Conservation (phyloP, 2,329 filamentous ascomycete genomes). For the Nemania sp. region DNA sequence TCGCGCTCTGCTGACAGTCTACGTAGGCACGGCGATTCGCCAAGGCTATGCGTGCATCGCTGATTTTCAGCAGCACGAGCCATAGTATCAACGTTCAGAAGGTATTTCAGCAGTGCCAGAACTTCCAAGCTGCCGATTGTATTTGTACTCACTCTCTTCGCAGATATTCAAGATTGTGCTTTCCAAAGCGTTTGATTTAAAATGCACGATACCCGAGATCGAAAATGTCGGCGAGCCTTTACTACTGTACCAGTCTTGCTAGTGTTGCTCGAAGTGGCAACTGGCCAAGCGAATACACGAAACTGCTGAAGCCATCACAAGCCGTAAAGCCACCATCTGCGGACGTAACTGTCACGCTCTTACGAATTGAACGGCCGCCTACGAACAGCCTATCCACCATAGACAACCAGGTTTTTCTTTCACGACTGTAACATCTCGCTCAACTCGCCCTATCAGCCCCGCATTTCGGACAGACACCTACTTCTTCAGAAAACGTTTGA, state of each 20-base stretch:
- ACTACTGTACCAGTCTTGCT: constrained; percentile 79
- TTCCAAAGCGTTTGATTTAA: constrained; percentile 97
- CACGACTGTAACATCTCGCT: constrained; percentile 2
- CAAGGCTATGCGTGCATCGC: constrained; percentile 94
- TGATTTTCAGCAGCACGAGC: constrained; percentile 98
- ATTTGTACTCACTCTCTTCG: constrained; percentile 15
- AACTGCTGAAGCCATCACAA: background rate
- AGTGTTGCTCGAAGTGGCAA: constrained; percentile 15
- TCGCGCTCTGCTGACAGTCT: constrained; percentile 28
- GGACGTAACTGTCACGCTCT: constrained; percentile 14
- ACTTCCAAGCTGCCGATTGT: background rate
- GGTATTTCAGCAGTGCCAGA: constrained; percentile 55
- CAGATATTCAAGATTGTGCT: constrained; percentile 99
- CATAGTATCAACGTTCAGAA: constrained; percentile 99
- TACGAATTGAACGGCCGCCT: constrained; percentile 28
- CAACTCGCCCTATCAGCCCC: constrained; percentile 1
- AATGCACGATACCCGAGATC: constrained; percentile 98
- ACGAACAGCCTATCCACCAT: constrained; percentile 17
- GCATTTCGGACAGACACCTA: constrained; percentile 15
- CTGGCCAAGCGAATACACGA: constrained; percentile 2
- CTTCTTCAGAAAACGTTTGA: constrained; percentile 16
- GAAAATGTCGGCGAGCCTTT: constrained; percentile 97
- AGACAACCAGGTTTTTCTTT: constrained; percentile 6
- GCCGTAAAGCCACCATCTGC: background rate
- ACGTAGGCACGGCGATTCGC: constrained; percentile 89